These are phyloP conservation scores for Colletotrichum kahawae DNA, from an alignment of 2,329 filamentous ascomycete species.

Conservation along the genomic window DNA sequence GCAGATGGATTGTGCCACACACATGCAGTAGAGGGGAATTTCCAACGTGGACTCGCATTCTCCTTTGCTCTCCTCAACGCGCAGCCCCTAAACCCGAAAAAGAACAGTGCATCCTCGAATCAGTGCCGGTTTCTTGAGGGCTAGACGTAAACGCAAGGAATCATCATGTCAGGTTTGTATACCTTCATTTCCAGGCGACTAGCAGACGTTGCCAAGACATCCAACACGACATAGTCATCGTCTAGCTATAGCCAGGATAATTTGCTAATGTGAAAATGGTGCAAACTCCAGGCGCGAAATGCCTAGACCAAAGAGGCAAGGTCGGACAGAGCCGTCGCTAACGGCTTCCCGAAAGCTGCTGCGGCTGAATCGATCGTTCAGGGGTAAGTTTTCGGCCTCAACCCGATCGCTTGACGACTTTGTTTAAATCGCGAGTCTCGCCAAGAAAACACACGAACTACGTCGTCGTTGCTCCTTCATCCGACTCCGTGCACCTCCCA, in stretches of 20 bases:
- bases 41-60: too few relatives aligned
- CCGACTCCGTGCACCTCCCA: background rate
- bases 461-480: background rate
- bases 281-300: background rate
- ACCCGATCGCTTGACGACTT: background rate
- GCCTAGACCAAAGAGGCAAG: background rate
- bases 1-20: too few relatives aligned
- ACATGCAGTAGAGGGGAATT: too few relatives aligned
- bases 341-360: conserved; percentile 4
- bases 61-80: too few relatives aligned
- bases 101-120: background rate
- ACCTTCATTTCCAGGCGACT: background rate
- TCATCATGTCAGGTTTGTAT: background rate
- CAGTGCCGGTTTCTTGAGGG: background rate
- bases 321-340: background rate
- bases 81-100: background rate
- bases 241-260: background rate
- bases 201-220: background rate
- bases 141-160: background rate
- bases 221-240: background rate
- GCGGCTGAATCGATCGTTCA: conserved; percentile 9
- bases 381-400: background rate
- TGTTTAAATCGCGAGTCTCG: background rate
- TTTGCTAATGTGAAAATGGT: background rate
- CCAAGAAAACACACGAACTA: background rate